These are phyloP conservation scores for Scenedesmus sp. DNA, from an alignment of 163 green algal genomes.

Conservation along the genomic window DNA sequence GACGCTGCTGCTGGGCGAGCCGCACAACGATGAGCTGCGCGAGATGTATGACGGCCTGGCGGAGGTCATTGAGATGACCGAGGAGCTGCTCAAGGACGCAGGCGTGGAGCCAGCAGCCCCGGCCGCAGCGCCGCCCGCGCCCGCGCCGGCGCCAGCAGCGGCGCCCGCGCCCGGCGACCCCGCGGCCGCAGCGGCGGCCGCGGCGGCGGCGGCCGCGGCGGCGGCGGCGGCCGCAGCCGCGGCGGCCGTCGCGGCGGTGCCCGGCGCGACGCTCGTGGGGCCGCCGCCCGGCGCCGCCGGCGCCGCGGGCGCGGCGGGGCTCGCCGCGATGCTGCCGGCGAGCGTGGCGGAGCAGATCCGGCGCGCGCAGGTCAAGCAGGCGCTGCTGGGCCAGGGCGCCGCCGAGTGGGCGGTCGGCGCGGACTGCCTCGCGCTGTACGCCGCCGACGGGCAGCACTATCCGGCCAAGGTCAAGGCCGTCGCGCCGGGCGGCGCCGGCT, in stretches of 20 bases:
- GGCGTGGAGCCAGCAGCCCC: slow-evolving; percentile 22
- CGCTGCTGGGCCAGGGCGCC: slow-evolving; percentile 77
- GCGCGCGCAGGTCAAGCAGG: slow-evolving; percentile 72
- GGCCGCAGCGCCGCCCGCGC: not conserved
- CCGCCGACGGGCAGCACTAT: slow-evolving; percentile 77
- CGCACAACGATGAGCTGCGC: slow-evolving; percentile 78
- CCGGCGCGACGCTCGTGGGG: no score
- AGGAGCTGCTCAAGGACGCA: slow-evolving; percentile 76
- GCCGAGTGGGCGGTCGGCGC: slow-evolving; percentile 76
- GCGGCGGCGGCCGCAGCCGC: not conserved
- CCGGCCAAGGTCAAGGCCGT: slow-evolving; percentile 67
- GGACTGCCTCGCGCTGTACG: slow-evolving; percentile 73
- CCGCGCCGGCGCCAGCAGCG: slow-evolving; percentile 9
- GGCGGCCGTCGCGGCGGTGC: slow-evolving; percentile 4
- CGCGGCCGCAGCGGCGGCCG: not conserved
- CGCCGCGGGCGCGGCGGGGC: slow-evolving; percentile 32
- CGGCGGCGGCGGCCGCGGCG: slow-evolving; percentile 10
- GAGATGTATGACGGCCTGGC: slow-evolving; percentile 80
- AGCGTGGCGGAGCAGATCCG: slow-evolving; percentile 85
- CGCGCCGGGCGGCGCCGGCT: slow-evolving; percentile 58
- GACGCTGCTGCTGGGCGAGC: slow-evolving; percentile 76
- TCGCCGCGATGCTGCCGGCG: slow-evolving; percentile 66
- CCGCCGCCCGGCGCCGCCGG: no score
- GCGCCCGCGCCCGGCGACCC: not conserved
- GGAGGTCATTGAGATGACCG: slow-evolving; percentile 87